Conservation (phyloP, 1,139 yeast genomes). For the Arxiozyma slooffiae region DNA sequence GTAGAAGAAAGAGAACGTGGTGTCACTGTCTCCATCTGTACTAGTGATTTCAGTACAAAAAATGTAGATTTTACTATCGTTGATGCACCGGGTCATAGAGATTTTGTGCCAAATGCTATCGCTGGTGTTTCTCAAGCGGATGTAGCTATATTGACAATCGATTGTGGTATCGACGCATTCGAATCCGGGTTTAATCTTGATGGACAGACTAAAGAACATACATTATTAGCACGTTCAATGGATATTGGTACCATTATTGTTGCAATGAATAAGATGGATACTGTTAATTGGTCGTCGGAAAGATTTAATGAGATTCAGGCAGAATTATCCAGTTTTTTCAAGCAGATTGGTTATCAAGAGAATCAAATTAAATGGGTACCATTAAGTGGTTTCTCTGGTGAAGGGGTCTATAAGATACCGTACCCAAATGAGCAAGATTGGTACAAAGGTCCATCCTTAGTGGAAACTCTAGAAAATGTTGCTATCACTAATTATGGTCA, state of each 20-base stretch:
- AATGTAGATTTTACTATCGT: conserved; percentile 67
- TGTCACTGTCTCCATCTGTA: conserved; percentile 88
- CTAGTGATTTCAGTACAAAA: conserved; percentile 67
- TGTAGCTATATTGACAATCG: conserved; percentile 43
- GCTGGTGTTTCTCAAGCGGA: conserved; percentile 91
- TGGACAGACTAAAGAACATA: conserved; percentile 94
- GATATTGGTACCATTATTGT: conserved; percentile 72
- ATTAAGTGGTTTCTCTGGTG: conserved; percentile 76
- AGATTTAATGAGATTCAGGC: conserved; percentile 54
- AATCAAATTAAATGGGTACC: conserved; percentile 62
- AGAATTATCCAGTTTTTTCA: conserved; percentile 52
- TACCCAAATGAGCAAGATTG: conserved; percentile 35
- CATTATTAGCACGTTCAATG: conserved; percentile 67
- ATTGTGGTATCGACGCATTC: conserved; percentile 73
- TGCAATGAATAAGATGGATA: conserved; percentile 84
- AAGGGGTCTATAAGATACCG: conserved; percentile 49
- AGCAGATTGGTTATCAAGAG: conserved; percentile 49
- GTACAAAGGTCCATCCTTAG: conserved; percentile 60
- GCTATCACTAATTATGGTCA: conserved; percentile 11
- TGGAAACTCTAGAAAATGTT: conserved; percentile 43
- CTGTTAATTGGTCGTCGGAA: conserved; percentile 53
- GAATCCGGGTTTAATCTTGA: conserved; percentile 78
- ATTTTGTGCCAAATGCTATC: conserved; percentile 97
- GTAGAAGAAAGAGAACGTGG: conserved; percentile 82
- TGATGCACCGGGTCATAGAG: conserved; percentile 97